Conservation (phyloP, 1,139 yeast species). For the Pichia terricola region DNA sequence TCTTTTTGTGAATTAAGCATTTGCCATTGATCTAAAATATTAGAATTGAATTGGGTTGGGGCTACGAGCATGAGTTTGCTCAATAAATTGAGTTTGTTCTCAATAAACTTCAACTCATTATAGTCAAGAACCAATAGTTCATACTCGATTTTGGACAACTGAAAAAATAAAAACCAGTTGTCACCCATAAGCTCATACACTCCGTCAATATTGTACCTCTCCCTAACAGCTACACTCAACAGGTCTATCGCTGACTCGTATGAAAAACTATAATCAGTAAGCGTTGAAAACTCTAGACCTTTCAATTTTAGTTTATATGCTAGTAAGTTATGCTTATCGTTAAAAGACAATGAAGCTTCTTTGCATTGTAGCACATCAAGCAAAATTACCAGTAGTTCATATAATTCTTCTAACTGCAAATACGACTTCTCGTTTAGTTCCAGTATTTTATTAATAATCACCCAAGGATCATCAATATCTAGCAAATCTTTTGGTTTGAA, state of each 20-base stretch:
- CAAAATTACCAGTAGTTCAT: slow-evolving; percentile 34
- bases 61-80: slow-evolving; percentile 35
- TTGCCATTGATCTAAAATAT: slow-evolving; percentile 36
- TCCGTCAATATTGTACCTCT: slow-evolving; percentile 8
- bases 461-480: slow-evolving; percentile 25
- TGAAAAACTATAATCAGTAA: slow-evolving; percentile 48
- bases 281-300: slow-evolving; percentile 51
- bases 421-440: slow-evolving; percentile 51
- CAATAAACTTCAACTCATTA: slow-evolving; percentile 12
- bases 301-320: slow-evolving; percentile 32
- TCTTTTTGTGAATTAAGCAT: slow-evolving; percentile 20
- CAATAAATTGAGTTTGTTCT: slow-evolving; percentile 41
- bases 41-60: slow-evolving; percentile 32
- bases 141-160: slow-evolving; percentile 35
- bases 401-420: slow-evolving; percentile 36
- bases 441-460: slow-evolving; percentile 34
- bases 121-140: slow-evolving; percentile 13
- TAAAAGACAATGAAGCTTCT: slow-evolving; percentile 1
- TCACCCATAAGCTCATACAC: slow-evolving; percentile 25
- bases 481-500: slow-evolving; percentile 31
- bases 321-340: slow-evolving; percentile 20
- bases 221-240: slow-evolving; percentile 15
- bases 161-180: slow-evolving; percentile 56
- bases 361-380: slow-evolving; percentile 25
- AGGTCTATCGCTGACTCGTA: slow-evolving; percentile 29